Conservation (phyloP, 2,329 filamentous ascomycete species). For the Pestalotiopsis sp. region DNA sequence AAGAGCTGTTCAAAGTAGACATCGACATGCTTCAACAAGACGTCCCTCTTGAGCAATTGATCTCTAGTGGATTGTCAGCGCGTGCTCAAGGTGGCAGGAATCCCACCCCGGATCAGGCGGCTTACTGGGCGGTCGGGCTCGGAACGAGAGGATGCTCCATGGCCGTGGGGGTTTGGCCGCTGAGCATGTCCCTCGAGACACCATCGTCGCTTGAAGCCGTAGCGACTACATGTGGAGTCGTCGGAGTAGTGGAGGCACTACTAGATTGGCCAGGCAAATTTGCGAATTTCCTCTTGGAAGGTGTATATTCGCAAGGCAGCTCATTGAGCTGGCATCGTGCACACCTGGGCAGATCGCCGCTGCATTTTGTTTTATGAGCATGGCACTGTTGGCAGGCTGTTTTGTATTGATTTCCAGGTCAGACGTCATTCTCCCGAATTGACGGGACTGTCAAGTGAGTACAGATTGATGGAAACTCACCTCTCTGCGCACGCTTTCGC, state of each 20-base stretch:
- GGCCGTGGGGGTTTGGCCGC: not conserved
- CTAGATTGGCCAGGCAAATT: constrained; percentile 27
- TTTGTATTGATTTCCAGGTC: not conserved
- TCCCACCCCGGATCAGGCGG: not conserved
- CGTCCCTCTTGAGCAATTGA: constrained; percentile 35
- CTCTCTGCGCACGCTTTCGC: constrained; percentile 43
- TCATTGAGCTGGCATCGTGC: constrained; percentile 38
- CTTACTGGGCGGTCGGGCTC: constrained; percentile 26
- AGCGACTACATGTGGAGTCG: constrained; percentile 7
- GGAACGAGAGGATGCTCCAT: constrained; percentile 9
- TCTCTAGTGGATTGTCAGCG: constrained; percentile 24
- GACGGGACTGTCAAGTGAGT: not conserved
- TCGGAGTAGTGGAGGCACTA: constrained; percentile 9
- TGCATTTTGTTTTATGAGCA: constrained; percentile 46
- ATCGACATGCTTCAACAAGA: constrained; percentile 39
- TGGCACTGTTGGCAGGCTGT: constrained; percentile 43
- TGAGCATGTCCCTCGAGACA: not conserved
- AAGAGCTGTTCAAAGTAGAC: constrained; percentile 42
- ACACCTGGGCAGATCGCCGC: constrained; percentile 42
- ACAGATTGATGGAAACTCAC: constrained; percentile 4
- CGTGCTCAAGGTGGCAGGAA: not conserved
- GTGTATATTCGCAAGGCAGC: constrained; percentile 42
- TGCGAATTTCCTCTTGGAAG: constrained; percentile 40
- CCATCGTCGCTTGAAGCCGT: not conserved
- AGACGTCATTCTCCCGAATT: not conserved